Evolutionary conservation across 164 flowering plant species (phyloP).

Genomic region (Magnolia kwangsiensis): DNA sequence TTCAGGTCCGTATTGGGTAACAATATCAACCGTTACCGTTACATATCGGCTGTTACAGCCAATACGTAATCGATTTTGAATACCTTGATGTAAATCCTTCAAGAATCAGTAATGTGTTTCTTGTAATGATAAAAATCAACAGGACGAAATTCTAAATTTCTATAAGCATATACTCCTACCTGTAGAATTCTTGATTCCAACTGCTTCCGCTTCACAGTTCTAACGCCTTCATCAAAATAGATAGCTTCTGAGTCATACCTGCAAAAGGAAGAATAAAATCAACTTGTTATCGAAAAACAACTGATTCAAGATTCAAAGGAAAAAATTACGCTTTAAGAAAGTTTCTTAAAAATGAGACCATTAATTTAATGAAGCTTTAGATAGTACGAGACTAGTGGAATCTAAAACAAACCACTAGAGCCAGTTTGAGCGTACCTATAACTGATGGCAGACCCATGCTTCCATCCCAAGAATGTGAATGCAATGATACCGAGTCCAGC

Average conservation of each 20-base stretch:
- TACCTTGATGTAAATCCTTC: too few species aligned
- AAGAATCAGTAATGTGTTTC: too few species aligned
- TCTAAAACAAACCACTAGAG: not conserved
- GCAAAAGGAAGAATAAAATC: conserved; percentile 3
- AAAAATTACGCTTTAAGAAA: not conserved
- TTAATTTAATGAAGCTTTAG: not conserved
- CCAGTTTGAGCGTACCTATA: not conserved
- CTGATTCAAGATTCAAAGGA: not conserved
- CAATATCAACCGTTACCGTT: too few species aligned
- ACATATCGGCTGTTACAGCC: too few species aligned
- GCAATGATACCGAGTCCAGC: not conserved
- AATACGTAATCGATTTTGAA: too few species aligned
- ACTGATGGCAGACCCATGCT: not conserved
- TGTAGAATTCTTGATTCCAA: conserved; percentile 76
- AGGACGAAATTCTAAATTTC: not conserved
- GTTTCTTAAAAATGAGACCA: not conserved
- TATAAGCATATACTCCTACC: conserved; percentile 31
- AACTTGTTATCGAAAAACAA: not conserved
- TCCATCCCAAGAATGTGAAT: not conserved
- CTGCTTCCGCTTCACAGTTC: conserved; percentile 68
- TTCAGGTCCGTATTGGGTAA: too few species aligned
- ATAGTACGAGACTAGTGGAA: not conserved
- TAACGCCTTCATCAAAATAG: conserved; percentile 87
- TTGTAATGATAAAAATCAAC: not conserved
- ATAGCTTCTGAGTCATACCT: conserved; percentile 87